Conservation (phyloP, 2,329 filamentous ascomycete genomes). For the Ophiostoma sp. region DNA sequence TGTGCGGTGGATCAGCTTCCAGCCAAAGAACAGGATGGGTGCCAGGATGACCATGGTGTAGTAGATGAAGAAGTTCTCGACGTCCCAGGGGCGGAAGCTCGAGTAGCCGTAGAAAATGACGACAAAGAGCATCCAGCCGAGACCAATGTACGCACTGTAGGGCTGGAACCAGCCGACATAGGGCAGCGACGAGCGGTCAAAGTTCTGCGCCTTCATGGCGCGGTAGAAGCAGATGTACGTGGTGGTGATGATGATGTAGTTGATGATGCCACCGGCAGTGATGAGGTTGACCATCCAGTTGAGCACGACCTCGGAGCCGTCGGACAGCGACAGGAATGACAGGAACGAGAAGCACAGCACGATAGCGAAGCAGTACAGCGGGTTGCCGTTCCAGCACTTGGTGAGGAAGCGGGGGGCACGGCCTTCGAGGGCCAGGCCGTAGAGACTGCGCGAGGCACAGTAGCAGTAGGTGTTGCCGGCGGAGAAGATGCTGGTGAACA, state of each 20-base stretch:
- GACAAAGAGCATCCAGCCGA: conserved; percentile 25
- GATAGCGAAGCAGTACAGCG: conserved; percentile 37
- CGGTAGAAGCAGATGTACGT: conserved; percentile 39
- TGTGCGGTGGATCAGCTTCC: conserved; percentile 60
- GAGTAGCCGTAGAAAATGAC: conserved; percentile 50
- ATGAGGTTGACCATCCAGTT: conserved; percentile 42
- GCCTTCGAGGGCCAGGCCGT: conserved; percentile 38
- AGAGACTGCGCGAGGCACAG: conserved; percentile 39
- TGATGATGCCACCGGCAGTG: conserved; percentile 41
- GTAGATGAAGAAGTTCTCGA: conserved; percentile 46
- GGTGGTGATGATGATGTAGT: conserved; percentile 41
- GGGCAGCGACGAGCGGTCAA: conserved; percentile 35
- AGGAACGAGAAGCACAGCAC: conserved; percentile 37
- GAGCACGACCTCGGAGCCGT: conserved; percentile 37
- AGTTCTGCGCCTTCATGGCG: conserved; percentile 37
- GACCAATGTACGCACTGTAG: conserved; percentile 36
- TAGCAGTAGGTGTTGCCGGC: conserved; percentile 58
- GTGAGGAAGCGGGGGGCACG: conserved; percentile 39
- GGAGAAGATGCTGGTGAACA: conserved; percentile 55
- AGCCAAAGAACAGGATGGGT: conserved; percentile 50
- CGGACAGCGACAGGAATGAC: conserved; percentile 40
- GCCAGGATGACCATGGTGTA: conserved; percentile 55
- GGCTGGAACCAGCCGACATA: conserved; percentile 39
- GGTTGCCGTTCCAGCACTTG: conserved; percentile 38
- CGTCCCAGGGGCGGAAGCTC: conserved; percentile 45